These are phyloP conservation scores for Gracilaria gracilis DNA, from an alignment of 23 red algal genomes.

Conservation along the genomic window DNA sequence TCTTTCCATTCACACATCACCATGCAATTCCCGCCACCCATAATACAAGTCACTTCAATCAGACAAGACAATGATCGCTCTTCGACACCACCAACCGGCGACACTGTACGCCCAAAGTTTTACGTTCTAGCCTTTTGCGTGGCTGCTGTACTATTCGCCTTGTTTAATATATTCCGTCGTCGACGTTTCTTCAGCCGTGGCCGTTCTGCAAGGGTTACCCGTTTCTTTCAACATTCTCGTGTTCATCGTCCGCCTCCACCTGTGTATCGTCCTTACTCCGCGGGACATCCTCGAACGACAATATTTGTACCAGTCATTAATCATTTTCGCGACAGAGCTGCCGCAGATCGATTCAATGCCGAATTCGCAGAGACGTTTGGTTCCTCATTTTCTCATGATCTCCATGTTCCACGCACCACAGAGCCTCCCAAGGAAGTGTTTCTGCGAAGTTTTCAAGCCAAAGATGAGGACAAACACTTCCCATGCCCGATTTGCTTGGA, in stretches of 20 bases:
- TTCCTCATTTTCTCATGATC: background rate
- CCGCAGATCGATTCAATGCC: background rate
- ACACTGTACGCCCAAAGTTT: background rate
- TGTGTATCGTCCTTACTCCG: background rate
- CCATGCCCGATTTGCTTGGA: slow-evolving; percentile 72
- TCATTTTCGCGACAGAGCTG: slow-evolving; percentile 7
- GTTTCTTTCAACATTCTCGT: background rate
- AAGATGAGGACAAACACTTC: slow-evolving; percentile 2
- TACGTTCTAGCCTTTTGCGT: background rate
- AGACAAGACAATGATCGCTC: background rate
- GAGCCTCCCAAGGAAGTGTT: slow-evolving; percentile 17
- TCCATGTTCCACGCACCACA: background rate
- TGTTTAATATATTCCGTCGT: background rate
- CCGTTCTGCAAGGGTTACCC: background rate
- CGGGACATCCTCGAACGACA: background rate
- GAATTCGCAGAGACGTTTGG: background rate
- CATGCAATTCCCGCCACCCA: background rate
- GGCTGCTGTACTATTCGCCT: background rate
- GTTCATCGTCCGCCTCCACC: slow-evolving; percentile 8
- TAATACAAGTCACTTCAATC: background rate
- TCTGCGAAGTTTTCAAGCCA: slow-evolving; percentile 35
- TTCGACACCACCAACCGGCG: too few relatives aligned
- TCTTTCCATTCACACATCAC: background rate
- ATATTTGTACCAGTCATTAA: slow-evolving; percentile 23
- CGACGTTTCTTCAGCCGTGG: background rate